These are phyloP conservation scores for Sporothrix dimorphospora DNA, from an alignment of 2,329 filamentous ascomycete species.

Conservation along the genomic window DNA sequence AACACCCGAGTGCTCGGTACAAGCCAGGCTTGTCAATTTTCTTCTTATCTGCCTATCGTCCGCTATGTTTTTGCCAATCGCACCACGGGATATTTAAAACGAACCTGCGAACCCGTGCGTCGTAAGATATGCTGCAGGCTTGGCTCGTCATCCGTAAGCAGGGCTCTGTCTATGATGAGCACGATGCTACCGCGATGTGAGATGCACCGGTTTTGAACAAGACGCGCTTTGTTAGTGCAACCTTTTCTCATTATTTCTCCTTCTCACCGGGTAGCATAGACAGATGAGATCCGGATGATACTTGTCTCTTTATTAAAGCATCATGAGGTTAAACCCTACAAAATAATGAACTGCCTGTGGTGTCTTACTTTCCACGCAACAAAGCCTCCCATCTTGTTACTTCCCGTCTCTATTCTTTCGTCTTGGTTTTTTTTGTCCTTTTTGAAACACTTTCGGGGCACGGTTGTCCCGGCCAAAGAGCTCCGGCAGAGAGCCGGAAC, in stretches of 20 bases:
- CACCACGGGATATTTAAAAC: neutral
- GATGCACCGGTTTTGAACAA: neutral
- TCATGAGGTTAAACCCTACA: neutral
- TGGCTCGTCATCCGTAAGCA: neutral
- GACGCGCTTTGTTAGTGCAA: neutral
- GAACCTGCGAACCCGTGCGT: neutral
- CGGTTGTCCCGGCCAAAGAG: neutral
- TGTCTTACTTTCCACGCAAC: neutral
- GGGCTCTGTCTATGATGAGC: neutral
- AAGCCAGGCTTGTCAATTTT: neutral
- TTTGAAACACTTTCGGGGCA: neutral
- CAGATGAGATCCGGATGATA: neutral
- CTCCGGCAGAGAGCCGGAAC: neutral
- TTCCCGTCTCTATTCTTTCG: neutral
- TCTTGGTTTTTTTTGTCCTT: neutral
- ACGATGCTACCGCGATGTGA: neutral
- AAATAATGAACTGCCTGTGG: neutral
- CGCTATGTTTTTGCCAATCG: neutral
- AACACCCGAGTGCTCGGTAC: neutral
- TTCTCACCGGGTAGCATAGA: neutral
- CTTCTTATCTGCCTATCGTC: neutral
- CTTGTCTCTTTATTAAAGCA: neutral
- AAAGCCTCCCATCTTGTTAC: neutral
- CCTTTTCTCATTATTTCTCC: neutral
- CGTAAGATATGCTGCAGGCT: neutral